Conservation (phyloP, 306 rosid genomes). For the Vigna angularis region DNA sequence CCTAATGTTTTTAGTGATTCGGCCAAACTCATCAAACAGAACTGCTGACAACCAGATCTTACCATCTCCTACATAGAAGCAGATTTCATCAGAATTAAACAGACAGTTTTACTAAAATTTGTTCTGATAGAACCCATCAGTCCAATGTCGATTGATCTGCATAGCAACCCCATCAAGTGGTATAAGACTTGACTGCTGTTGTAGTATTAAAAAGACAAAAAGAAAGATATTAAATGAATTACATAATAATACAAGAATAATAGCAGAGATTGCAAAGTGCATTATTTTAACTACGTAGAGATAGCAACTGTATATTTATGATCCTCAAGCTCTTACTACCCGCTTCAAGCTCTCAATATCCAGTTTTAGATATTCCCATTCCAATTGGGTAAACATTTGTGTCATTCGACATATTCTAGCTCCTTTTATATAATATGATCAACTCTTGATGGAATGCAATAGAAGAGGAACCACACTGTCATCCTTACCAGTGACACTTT, state of each 20-base stretch:
- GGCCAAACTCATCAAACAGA: constrained; percentile 67
- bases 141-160: constrained; percentile 15
- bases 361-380: background rate
- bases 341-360: background rate
- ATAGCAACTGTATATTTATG: constrained; percentile 5
- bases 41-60: constrained; percentile 64
- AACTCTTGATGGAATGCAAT: too few relatives aligned
- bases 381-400: too few relatives aligned
- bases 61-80: constrained; percentile 82
- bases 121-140: constrained; percentile 13
- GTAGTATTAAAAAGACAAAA: constrained; percentile 26
- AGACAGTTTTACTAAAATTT: constrained; percentile 15
- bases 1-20: constrained; percentile 86
- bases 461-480: too few relatives aligned
- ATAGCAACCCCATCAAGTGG: constrained; percentile 17
- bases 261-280: constrained; percentile 8
- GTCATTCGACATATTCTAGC: too few relatives aligned
- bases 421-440: too few relatives aligned
- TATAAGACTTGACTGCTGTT: background rate
- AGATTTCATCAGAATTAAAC: constrained; percentile 39
- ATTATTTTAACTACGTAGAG: constrained; percentile 14
- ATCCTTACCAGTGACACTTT: too few relatives aligned
- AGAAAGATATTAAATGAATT: constrained; percentile 18
- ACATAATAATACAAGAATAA: constrained; percentile 21
- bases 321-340: background rate